Evolutionary conservation across 2,329 filamentous ascomycete species (phyloP).

Genomic region (Pseudogymnoascus destructans): DNA sequence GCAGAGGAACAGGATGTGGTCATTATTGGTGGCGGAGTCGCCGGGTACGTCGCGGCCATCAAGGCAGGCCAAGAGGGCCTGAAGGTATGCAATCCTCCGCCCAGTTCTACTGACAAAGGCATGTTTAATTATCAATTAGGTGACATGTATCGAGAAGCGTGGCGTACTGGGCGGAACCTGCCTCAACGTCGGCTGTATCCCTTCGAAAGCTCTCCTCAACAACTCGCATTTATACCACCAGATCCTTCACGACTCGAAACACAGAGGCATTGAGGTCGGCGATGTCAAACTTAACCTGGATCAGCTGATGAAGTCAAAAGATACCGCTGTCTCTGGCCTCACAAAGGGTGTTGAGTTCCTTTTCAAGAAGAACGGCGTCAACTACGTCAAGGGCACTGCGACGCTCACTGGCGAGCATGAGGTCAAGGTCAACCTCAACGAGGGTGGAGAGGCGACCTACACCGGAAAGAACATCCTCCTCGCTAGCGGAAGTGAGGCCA

Average conservation of each 20-base stretch:
- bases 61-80: conserved; percentile 96
- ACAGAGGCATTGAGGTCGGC: conserved; percentile 91
- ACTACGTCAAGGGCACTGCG: conserved; percentile 91
- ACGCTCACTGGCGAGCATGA: conserved; percentile 82
- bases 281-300: conserved; percentile 92
- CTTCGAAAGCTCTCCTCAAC: conserved; percentile 98
- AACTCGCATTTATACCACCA: conserved; percentile 98
- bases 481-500: conserved; percentile 88
- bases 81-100: conserved; percentile 48
- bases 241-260: conserved; percentile 92
- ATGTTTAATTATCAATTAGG: conserved; percentile 37
- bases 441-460: conserved; percentile 80
- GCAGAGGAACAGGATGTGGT: conserved; percentile 91
- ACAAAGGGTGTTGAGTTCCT: conserved; percentile 98
- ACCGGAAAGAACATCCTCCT: conserved; percentile 96
- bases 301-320: conserved; percentile 98
- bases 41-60: conserved; percentile 97
- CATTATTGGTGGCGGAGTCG: conserved; percentile 95
- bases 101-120: background rate
- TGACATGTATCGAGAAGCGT: conserved; percentile 96
- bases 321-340: conserved; percentile 71
- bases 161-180: conserved; percentile 91
- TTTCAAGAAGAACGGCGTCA: conserved; percentile 98
- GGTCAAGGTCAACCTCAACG: conserved; percentile 76
- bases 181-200: conserved; percentile 97